A percentile compares a stretch with the other conserved stretches of the same genome.
Conservation (phyloP, 148 eudicot species). For the Hydrangea macrophylla region DNA sequence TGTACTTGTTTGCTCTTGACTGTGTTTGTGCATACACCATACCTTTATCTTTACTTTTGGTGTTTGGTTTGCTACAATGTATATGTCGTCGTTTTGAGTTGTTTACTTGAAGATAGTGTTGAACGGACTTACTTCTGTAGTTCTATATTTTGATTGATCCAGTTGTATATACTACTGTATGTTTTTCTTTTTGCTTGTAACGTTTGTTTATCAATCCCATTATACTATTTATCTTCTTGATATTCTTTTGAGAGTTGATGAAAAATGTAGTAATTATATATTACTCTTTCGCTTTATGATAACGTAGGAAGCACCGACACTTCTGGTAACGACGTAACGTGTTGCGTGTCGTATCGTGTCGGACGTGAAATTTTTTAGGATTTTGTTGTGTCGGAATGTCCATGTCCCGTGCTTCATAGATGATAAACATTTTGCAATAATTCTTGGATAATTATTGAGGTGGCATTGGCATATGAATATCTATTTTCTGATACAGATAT, state of each 20-base stretch:
- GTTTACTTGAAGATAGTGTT: background rate
- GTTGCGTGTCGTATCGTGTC: background rate
- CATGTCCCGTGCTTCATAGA: too few species aligned
- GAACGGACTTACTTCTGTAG: background rate
- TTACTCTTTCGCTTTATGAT: too few species aligned
- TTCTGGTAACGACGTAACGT: too few species aligned
- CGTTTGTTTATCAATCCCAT: background rate
- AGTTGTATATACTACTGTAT: background rate
- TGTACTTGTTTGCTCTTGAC: background rate
- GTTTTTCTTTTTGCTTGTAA: background rate
- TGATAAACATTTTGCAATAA: background rate
- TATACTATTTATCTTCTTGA: background rate
- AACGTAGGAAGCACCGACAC: too few species aligned
- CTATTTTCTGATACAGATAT: too few species aligned
- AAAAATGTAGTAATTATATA: too few species aligned
- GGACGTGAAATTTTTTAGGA: too few species aligned
- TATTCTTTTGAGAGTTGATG: background rate
- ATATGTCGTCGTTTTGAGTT: background rate
- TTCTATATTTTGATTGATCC: background rate
- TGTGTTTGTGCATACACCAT: slow-evolving; percentile 2
- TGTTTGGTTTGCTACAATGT: slow-evolving; percentile 3
- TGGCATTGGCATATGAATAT: background rate
- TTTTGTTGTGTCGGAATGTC: too few species aligned
- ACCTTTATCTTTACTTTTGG: slow-evolving; percentile 11
- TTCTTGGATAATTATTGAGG: too few species aligned